Evolutionary conservation across 345 rosid species (phyloP).

Genomic region (Eutrema yunnanense): DNA sequence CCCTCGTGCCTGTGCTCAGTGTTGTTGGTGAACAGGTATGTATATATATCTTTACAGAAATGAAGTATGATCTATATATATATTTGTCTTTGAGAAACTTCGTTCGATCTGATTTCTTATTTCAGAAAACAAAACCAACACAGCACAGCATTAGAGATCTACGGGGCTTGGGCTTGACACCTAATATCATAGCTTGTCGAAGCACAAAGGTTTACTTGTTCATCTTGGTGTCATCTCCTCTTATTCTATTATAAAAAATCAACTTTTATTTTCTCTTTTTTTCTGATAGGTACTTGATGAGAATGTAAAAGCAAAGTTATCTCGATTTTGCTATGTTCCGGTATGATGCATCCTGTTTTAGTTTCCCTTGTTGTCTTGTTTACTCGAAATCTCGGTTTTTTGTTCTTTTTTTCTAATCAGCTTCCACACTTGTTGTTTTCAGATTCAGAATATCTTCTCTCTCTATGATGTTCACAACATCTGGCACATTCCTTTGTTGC

Average conservation of each 20-base stretch:
- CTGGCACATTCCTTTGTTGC: slow-evolving; percentile 90
- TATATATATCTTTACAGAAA: background rate
- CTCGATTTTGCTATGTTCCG: slow-evolving; percentile 86
- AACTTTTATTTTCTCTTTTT: background rate
- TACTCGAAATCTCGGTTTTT: background rate
- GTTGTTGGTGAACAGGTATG: slow-evolving; percentile 95
- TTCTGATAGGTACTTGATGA: slow-evolving; percentile 54
- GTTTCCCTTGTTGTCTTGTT: background rate
- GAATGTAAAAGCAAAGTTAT: slow-evolving; percentile 67
- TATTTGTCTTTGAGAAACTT: background rate
- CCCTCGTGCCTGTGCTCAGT: slow-evolving; percentile 90
- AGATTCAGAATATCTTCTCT: slow-evolving; percentile 71
- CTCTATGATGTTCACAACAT: slow-evolving; percentile 86
- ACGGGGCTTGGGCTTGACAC: slow-evolving; percentile 81
- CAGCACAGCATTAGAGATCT: slow-evolving; percentile 87
- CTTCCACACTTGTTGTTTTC: slow-evolving; percentile 21
- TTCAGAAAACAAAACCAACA: slow-evolving; percentile 96
- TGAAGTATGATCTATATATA: slow-evolving; percentile 7
- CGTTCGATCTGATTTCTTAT: background rate
- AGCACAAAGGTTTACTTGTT: slow-evolving; percentile 58
- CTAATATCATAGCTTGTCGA: slow-evolving; percentile 85
- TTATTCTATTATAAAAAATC: slow-evolving; percentile 1
- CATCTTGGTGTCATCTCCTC: background rate
- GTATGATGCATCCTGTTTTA: slow-evolving; percentile 28
- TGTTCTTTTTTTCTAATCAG: background rate